These are phyloP conservation scores for Selaginella tamariscina DNA, from an alignment of 75 land plant genomes.

Conservation along the genomic window DNA sequence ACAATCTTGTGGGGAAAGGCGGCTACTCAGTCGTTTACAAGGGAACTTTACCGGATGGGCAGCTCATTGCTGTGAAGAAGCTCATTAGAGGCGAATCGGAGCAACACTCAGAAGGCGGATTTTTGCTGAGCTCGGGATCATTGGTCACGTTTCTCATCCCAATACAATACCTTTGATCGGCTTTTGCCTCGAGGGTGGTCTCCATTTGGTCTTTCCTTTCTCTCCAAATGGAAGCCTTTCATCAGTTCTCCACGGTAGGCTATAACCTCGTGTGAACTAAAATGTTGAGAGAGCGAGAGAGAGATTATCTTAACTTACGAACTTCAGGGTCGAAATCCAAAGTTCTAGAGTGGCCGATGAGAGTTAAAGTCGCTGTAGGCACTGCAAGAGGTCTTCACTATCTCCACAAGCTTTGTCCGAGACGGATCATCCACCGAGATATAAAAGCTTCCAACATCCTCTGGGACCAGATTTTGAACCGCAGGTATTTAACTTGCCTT, in stretches of 20 bases:
- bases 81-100: slow-evolving; percentile 44
- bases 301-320: neutral
- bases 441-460: slow-evolving; percentile 5
- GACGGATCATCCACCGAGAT: slow-evolving; percentile 10
- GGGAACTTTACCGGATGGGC: slow-evolving; percentile 47
- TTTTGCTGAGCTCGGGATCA: slow-evolving; percentile 70
- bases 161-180: slow-evolving; percentile 57
- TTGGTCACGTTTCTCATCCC: slow-evolving; percentile 72
- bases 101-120: slow-evolving; percentile 66
- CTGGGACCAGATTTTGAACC: slow-evolving; percentile 2
- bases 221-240: slow-evolving; percentile 62
- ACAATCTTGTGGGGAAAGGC: slow-evolving; percentile 77
- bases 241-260: slow-evolving; percentile 65
- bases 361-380: neutral
- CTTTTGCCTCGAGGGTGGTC: slow-evolving; percentile 76
- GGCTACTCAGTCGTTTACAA: slow-evolving; percentile 86
- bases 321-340: neutral
- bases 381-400: neutral
- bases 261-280: neutral
- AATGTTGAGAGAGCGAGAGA: neutral
- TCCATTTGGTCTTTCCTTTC: slow-evolving; percentile 73
- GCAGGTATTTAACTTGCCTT: neutral
- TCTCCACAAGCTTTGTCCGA: neutral
- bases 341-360: neutral
- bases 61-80: slow-evolving; percentile 70